A percentile compares a stretch with the other conserved stretches of the same genome.
phyloP scores from a whole-genome alignment of 495 filamentous ascomycete species.

The Aspergillus egyptiacus region DNA sequence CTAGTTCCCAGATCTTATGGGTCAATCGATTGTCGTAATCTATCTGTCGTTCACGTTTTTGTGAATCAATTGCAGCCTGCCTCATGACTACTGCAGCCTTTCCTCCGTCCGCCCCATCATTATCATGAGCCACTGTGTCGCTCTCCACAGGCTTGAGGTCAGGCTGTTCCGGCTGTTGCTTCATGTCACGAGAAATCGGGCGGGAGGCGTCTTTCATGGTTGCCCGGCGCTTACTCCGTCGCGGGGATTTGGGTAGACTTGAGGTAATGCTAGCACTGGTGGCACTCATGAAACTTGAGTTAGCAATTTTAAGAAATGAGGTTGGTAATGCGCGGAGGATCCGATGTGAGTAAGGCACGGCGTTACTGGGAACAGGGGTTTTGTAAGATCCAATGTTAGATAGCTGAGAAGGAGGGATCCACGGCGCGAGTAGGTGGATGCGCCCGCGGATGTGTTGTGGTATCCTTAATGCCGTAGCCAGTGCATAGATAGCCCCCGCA shows the following conservation, averaged over 20 bases:
- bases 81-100: conserved; percentile 5
- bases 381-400: conserved; percentile 72
- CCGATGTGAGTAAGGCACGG: conserved; percentile 84
- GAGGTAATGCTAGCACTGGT: conserved; percentile 86
- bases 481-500: conserved; percentile 93
- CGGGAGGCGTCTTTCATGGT: conserved; percentile 36
- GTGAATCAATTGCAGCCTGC: conserved; percentile 21
- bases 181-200: conserved; percentile 18
- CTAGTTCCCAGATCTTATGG: conserved; percentile 88
- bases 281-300: conserved; percentile 88
- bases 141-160: conserved; percentile 17
- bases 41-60: conserved; percentile 61
- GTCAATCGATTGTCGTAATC: conserved; percentile 84
- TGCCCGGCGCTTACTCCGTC: conserved; percentile 57
- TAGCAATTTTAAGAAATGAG: conserved; percentile 86
- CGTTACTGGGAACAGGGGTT: conserved; percentile 67
- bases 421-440: conserved; percentile 92
- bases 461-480: conserved; percentile 92
- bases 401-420: conserved; percentile 98
- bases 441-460: conserved; percentile 92
- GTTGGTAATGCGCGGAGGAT: conserved; percentile 89
- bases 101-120: conserved; percentile 15
- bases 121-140: conserved; percentile 15
- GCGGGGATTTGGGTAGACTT: conserved; percentile 68
- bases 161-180: conserved; percentile 52